Conservation (phyloP, 108 stramenopile species). For the Fragilaria crotonensis region DNA sequence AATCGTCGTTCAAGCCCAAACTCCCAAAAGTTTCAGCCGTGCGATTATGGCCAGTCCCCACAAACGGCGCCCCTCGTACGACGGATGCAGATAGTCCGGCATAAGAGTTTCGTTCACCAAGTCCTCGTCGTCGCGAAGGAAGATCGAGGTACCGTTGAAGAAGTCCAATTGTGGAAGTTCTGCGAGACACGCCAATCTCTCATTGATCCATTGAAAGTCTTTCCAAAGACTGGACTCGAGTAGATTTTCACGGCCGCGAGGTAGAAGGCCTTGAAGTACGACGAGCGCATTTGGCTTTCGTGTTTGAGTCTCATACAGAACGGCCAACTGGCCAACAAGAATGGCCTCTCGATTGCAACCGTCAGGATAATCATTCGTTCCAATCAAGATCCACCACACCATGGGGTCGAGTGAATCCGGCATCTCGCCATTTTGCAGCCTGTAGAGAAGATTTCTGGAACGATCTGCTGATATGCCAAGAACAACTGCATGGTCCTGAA, state of each 20-base stretch:
- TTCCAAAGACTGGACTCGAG: constrained; percentile 1
- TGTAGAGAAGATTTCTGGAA: constrained; percentile 38
- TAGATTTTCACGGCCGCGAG: constrained; percentile 3
- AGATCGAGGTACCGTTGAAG: constrained; percentile 24
- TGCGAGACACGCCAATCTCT: constrained; percentile 20
- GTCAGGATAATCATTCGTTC: constrained; percentile 44
- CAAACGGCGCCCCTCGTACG: not conserved
- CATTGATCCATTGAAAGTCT: constrained; percentile 13
- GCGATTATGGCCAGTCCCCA: constrained; percentile 12
- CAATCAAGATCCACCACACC: constrained; percentile 68
- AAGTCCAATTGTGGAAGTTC: constrained; percentile 11
- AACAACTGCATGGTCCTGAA: constrained; percentile 32
- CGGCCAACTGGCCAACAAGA: constrained; percentile 34
- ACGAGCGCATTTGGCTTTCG: constrained; percentile 25
- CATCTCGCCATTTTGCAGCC: constrained; percentile 52
- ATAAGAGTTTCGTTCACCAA: constrained; percentile 23
- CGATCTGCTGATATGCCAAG: constrained; percentile 29
- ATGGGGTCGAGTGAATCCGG: constrained; percentile 39
- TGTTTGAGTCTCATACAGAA: constrained; percentile 39
- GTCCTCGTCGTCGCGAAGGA: constrained; percentile 21
- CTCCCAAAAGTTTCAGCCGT: not conserved
- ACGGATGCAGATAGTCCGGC: constrained; percentile 19
- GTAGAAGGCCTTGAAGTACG: constrained; percentile 51
- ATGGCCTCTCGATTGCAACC: constrained; percentile 42
- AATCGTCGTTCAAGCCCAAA: no score